Conservation (phyloP, 2,329 filamentous ascomycete species). For the Cladosporium sp. region DNA sequence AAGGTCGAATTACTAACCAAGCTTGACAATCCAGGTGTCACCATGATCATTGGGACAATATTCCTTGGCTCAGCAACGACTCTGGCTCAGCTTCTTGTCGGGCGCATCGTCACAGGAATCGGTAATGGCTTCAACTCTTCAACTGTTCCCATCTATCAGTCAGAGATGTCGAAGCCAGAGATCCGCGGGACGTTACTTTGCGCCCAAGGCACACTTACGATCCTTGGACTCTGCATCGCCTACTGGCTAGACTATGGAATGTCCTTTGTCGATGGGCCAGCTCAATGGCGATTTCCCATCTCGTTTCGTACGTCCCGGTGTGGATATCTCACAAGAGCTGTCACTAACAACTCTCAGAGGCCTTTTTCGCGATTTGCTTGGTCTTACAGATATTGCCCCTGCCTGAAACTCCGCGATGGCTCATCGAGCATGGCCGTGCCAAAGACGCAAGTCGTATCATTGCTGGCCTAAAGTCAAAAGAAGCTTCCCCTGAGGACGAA, state of each 20-base stretch:
- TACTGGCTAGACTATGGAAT: constrained; percentile 4
- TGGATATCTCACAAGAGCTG: neutral
- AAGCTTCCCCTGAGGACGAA: constrained; percentile 22
- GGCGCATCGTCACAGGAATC: constrained; percentile 46
- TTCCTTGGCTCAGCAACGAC: constrained; percentile 7
- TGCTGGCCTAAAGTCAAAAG: neutral
- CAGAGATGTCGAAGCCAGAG: constrained; percentile 30
- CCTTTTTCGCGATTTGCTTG: neutral
- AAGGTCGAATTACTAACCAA: too few species aligned
- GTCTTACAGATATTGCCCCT: constrained; percentile 21
- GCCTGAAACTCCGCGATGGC: constrained; percentile 36
- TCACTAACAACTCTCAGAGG: neutral
- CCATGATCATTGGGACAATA: constrained; percentile 4
- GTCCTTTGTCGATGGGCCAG: neutral
- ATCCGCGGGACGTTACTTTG: neutral
- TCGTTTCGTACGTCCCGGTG: neutral
- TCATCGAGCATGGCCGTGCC: constrained; percentile 29
- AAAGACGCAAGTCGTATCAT: constrained; percentile 11
- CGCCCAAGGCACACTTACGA: neutral
- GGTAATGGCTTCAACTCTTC: constrained; percentile 45
- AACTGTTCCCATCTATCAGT: constrained; percentile 41
- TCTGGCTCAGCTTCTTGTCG: constrained; percentile 43
- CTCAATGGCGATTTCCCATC: neutral
- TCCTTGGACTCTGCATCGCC: neutral
- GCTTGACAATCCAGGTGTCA: neutral